phyloP scores from a whole-genome alignment of 495 filamentous ascomycete species.

The Daldinia caldariorum region DNA sequence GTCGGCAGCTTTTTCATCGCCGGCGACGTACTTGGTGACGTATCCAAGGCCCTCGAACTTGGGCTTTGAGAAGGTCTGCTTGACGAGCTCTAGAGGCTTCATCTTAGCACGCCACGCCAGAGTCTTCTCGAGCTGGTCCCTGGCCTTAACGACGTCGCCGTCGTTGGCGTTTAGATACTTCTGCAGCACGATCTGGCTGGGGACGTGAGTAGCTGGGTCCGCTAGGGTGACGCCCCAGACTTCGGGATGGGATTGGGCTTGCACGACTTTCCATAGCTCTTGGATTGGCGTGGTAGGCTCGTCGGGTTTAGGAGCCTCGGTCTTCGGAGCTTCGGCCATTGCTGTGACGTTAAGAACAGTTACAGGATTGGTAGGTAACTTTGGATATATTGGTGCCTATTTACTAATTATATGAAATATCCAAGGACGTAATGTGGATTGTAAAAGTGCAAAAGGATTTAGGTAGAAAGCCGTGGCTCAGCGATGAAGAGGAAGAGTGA shows the following conservation, averaged over 20 bases:
- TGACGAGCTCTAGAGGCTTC: slow-evolving; percentile 57
- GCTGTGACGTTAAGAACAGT: neutral
- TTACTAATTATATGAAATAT: too few species aligned
- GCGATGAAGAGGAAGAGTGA: neutral
- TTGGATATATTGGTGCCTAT: too few species aligned
- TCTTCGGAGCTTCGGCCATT: slow-evolving; percentile 25
- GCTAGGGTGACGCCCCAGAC: slow-evolving; percentile 79
- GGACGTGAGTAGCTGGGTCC: slow-evolving; percentile 65
- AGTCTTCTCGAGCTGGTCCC: slow-evolving; percentile 78
- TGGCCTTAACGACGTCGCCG: slow-evolving; percentile 74
- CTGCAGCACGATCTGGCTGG: slow-evolving; percentile 82
- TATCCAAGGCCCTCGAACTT: slow-evolving; percentile 69
- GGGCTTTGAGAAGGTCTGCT: slow-evolving; percentile 56
- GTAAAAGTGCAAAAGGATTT: neutral
- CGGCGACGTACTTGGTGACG: slow-evolving; percentile 58
- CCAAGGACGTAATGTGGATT: slow-evolving; percentile 16
- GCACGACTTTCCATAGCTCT: slow-evolving; percentile 52
- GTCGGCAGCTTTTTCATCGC: slow-evolving; percentile 41
- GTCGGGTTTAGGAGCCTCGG: slow-evolving; percentile 40
- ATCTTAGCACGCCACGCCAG: slow-evolving; percentile 80
- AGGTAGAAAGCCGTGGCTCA: slow-evolving; percentile 3
- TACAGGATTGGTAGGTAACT: too few species aligned
- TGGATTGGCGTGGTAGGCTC: slow-evolving; percentile 43
- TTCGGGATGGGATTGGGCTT: slow-evolving; percentile 63
- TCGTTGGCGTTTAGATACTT: slow-evolving; percentile 92